A percentile compares a stretch with the other conserved stretches of the same genome.
phyloP scores from a whole-genome alignment of 1,284 basidiomycete species.

The Farysia itapuensis region DNA sequence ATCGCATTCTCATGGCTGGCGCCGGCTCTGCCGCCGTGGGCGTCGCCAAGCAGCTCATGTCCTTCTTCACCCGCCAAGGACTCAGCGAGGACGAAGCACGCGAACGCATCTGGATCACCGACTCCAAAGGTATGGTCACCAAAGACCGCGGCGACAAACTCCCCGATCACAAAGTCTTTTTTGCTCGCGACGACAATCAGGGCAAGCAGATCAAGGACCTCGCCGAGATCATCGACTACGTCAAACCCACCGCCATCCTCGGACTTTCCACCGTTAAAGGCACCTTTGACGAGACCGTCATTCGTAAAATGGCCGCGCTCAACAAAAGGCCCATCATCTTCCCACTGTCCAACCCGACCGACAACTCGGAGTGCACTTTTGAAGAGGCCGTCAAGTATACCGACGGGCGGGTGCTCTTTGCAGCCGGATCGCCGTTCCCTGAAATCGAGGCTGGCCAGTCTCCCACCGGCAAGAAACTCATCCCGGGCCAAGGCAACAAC shows the following conservation, averaged over 20 bases:
- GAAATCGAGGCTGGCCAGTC: conserved; percentile 61
- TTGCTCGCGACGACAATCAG: conserved; percentile 53
- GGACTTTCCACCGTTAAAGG: conserved; percentile 85
- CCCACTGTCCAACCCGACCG: conserved; percentile 90
- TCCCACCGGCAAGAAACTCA: conserved; percentile 68
- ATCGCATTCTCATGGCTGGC: conserved; percentile 87
- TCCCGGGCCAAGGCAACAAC: conserved; percentile 89
- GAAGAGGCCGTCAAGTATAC: conserved; percentile 77
- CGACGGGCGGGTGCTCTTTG: conserved; percentile 72
- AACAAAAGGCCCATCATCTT: conserved; percentile 90
- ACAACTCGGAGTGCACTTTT: conserved; percentile 74
- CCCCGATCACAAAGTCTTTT: conserved; percentile 52
- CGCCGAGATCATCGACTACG: conserved; percentile 77
- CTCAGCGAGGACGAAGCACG: conserved; percentile 51
- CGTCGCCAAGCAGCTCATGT: conserved; percentile 58
- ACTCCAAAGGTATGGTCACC: conserved; percentile 57
- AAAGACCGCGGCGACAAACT: conserved; percentile 54
- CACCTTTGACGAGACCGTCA: conserved; percentile 76
- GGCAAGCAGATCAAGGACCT: conserved; percentile 62
- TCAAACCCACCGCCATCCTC: conserved; percentile 86
- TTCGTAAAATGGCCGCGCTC: conserved; percentile 78
- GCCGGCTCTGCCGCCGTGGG: conserved; percentile 86
- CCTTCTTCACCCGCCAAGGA: conserved; percentile 54
- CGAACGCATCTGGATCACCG: conserved; percentile 55
- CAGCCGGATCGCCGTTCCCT: conserved; percentile 86